Evolutionary conservation across 345 rosid genomes (phyloP).

Genomic region (Salix udensis): DNA sequence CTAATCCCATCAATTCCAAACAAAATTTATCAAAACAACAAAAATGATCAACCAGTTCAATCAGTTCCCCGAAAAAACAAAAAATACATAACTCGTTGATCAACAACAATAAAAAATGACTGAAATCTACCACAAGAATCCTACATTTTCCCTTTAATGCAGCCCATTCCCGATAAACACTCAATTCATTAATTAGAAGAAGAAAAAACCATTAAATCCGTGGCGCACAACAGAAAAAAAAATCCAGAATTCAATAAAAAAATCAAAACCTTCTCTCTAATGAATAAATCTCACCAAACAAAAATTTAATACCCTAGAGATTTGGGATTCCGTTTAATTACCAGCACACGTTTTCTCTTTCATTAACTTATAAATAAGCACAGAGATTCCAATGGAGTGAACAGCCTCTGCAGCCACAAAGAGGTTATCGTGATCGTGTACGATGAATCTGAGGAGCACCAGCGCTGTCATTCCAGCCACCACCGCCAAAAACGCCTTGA

Average conservation of each 20-base stretch:
- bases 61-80: neutral
- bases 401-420: conserved; percentile 98
- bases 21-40: neutral
- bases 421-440: conserved; percentile 96
- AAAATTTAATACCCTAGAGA: neutral
- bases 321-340: conserved; percentile 8
- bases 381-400: conserved; percentile 89
- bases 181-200: neutral
- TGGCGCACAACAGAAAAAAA: neutral
- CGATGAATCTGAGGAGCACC: conserved; percentile 83
- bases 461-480: conserved; percentile 88
- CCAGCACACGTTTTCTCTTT: conserved; percentile 99
- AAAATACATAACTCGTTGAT: neutral
- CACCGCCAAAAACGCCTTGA: conserved; percentile 89
- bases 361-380: conserved; percentile 88
- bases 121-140: neutral
- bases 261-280: neutral
- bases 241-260: neutral
- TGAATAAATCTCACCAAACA: conserved; percentile 8
- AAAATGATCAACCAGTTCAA: neutral
- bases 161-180: neutral
- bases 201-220: neutral
- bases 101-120: neutral
- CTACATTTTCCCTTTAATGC: neutral
- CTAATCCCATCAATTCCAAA: neutral